Evolutionary conservation across 192 early-diverging fungal genomes (phyloP).

Genomic region (Mortierella antarctica): DNA sequence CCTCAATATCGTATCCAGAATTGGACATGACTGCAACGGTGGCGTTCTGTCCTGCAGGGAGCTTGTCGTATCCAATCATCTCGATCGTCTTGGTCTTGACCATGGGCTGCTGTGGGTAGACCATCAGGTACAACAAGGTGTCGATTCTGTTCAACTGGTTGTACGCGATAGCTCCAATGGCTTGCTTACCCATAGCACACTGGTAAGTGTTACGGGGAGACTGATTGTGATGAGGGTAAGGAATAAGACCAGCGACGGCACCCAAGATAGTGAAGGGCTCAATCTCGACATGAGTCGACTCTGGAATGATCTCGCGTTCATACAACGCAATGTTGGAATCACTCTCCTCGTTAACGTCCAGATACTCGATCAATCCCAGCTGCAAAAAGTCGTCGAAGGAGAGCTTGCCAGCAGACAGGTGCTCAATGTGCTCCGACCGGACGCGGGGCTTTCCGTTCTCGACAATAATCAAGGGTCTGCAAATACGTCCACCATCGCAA

Average conservation of each 20-base stretch:
- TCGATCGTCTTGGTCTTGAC: constrained; percentile 98
- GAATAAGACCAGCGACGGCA: constrained; percentile 97
- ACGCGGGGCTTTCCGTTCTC: constrained; percentile 80
- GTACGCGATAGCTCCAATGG: constrained; percentile 96
- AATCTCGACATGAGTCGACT: constrained; percentile 96
- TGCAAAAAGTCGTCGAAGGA: constrained; percentile 93
- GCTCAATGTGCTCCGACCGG: constrained; percentile 71
- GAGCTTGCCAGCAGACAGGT: constrained; percentile 56
- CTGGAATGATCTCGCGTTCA: constrained; percentile 83
- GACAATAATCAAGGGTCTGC: constrained; percentile 95
- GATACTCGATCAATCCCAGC: constrained; percentile 92
- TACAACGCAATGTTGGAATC: constrained; percentile 95
- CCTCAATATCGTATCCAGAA: constrained; percentile 98
- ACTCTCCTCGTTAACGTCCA: constrained; percentile 98
- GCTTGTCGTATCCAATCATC: constrained; percentile 95
- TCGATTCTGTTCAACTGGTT: constrained; percentile 96
- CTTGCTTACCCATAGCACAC: constrained; percentile 99
- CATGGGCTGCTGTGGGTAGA: constrained; percentile 98
- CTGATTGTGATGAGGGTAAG: constrained; percentile 99
- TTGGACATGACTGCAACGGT: constrained; percentile 98
- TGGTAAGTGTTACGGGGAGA: constrained; percentile 98
- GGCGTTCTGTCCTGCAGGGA: constrained; percentile 89
- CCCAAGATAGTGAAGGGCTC: constrained; percentile 96
- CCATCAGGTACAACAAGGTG: constrained; percentile 94
- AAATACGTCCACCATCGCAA: constrained; percentile 95